phyloP scores from a whole-genome alignment of 306 rosid species.

The Abrus precatorius region DNA sequence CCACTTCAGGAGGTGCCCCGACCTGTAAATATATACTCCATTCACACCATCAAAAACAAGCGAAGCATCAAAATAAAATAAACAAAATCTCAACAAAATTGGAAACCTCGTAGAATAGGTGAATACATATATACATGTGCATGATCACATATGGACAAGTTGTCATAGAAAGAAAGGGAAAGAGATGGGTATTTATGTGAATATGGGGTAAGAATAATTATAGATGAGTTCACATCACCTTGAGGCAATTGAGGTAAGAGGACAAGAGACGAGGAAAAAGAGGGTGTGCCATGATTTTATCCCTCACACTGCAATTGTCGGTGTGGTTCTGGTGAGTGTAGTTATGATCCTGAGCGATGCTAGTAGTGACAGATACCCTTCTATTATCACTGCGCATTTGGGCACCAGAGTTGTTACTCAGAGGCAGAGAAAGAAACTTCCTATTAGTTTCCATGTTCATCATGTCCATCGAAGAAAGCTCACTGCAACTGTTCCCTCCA shows the following conservation, averaged over 20 bases:
- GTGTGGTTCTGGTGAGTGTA: constrained; percentile 25
- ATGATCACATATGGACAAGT: neutral
- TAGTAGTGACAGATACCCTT: constrained; percentile 43
- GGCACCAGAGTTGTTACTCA: constrained; percentile 29
- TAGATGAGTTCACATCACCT: constrained; percentile 57
- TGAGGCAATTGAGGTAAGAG: constrained; percentile 90
- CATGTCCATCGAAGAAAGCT: constrained; percentile 54
- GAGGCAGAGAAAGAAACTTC: constrained; percentile 57
- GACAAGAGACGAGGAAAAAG: constrained; percentile 92
- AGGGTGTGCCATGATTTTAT: constrained; percentile 97
- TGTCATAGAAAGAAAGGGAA: neutral
- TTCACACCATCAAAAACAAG: neutral
- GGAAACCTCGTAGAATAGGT: neutral
- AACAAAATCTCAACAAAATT: constrained; percentile 9
- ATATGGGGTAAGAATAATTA: neutral
- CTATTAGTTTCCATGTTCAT: constrained; percentile 51
- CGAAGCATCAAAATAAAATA: constrained; percentile 45
- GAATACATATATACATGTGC: neutral
- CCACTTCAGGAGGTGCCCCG: constrained; percentile 96
- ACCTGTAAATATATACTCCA: constrained; percentile 55
- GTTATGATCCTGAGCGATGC: constrained; percentile 33
- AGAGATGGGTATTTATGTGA: neutral
- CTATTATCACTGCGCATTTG: constrained; percentile 11
- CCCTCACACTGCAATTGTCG: constrained; percentile 63
- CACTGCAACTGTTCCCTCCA: constrained; percentile 57